A percentile compares a stretch with the other conserved stretches of the same genome.
Evolutionary conservation across 1,139 yeast genomes (phyloP).

Genomic region (Candida neerlandica): DNA sequence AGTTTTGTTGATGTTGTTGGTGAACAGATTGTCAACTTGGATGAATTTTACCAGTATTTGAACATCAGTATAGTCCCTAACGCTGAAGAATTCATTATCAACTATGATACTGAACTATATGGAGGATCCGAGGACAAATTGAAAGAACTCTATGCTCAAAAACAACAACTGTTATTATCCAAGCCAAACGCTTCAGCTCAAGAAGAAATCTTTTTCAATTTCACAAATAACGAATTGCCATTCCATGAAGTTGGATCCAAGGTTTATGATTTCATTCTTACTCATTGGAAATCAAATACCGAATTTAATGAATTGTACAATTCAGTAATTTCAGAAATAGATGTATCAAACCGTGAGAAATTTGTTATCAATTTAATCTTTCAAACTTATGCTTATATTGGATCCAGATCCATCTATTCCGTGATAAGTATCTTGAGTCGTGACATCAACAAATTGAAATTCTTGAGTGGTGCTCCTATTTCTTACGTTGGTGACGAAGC

Average conservation of each 20-base stretch:
- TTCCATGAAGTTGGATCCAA: conserved; percentile 39
- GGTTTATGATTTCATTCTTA: conserved; percentile 45
- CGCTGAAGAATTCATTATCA: conserved; percentile 29
- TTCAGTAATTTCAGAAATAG: conserved; percentile 25
- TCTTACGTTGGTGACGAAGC: conserved; percentile 31
- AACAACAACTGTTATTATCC: conserved; percentile 29
- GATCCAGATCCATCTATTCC: conserved; percentile 88
- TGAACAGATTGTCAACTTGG: conserved; percentile 28
- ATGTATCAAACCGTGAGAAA: conserved; percentile 35
- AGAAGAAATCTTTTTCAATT: conserved; percentile 43
- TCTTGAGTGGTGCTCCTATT: conserved; percentile 37
- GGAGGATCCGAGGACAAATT: conserved; percentile 35
- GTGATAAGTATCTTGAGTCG: conserved; percentile 70
- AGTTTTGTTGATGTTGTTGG: conserved; percentile 60
- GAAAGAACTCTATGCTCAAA: conserved; percentile 32
- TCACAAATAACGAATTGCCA: conserved; percentile 40
- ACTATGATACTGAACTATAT: conserved; percentile 42
- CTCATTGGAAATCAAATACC: conserved; percentile 44
- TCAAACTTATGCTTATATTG: conserved; percentile 78
- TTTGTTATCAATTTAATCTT: conserved; percentile 63
- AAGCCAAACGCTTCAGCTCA: conserved; percentile 38
- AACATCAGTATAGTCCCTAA: conserved; percentile 42
- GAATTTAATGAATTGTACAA: conserved; percentile 40
- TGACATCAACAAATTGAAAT: conserved; percentile 54
- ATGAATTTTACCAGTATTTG: conserved; percentile 67